These are phyloP conservation scores for Tephrocybe sp. DNA, from an alignment of 768 basidiomycete genomes.

Conservation along the genomic window DNA sequence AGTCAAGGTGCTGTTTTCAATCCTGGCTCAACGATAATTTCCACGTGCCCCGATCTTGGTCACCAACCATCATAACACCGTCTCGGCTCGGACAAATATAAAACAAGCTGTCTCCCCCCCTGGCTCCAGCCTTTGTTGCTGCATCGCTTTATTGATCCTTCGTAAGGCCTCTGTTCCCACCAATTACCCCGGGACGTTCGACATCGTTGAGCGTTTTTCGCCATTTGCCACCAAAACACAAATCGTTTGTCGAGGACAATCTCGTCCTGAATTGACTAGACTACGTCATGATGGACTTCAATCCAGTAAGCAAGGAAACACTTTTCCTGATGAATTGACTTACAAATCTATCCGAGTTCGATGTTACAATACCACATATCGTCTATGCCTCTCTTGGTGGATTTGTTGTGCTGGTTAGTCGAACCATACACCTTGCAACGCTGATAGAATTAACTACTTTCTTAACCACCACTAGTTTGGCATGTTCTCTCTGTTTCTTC, in stretches of 20 bases:
- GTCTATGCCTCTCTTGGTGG: constrained; percentile 78
- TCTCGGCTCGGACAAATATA: constrained; percentile 22
- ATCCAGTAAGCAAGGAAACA: constrained; percentile 40
- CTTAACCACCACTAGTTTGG: constrained; percentile 74
- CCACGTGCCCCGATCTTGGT: constrained; percentile 18
- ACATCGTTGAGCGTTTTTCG: constrained; percentile 21
- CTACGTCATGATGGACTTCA: constrained; percentile 51
- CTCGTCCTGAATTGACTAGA: constrained; percentile 6
- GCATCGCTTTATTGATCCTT: constrained; percentile 10
- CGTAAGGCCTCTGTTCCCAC: neutral
- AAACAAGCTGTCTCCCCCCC: constrained; percentile 8
- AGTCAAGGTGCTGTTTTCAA: no score
- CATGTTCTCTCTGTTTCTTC: constrained; percentile 91
- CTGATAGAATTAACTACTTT: no score
- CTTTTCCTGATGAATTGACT: neutral
- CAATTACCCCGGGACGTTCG: constrained; percentile 10
- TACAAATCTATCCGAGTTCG: constrained; percentile 39
- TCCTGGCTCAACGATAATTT: neutral
- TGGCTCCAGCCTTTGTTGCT: constrained; percentile 5
- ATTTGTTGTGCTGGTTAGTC: constrained; percentile 75
- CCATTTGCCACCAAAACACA: constrained; percentile 9
- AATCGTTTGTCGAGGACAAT: constrained; percentile 7
- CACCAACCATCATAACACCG: constrained; percentile 12
- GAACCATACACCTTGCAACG: neutral
- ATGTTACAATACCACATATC: constrained; percentile 71